Conservation (phyloP, 768 basidiomycete species). For the Kwoniella bestiolae region DNA sequence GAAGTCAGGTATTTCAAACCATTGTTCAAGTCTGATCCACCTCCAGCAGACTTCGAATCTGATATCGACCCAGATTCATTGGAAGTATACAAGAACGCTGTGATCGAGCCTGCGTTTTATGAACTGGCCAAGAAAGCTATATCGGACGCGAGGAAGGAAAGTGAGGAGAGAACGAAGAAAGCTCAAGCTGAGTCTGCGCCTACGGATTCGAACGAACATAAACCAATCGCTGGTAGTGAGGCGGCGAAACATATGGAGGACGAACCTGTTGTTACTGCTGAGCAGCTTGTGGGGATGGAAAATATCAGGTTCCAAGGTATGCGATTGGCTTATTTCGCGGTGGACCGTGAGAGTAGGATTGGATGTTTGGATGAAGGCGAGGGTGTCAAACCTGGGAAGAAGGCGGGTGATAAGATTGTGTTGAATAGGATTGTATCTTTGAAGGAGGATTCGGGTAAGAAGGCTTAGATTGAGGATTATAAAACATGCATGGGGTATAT, state of each 20-base stretch:
- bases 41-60: constrained; percentile 75
- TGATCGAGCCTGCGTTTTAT: constrained; percentile 91
- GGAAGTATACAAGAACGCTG: constrained; percentile 75
- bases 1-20: constrained; percentile 92
- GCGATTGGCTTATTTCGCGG: constrained; percentile 89
- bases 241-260: constrained; percentile 38
- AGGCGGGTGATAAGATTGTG: constrained; percentile 77
- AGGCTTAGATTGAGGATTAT: constrained; percentile 35
- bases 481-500: not conserved
- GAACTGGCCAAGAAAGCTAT: constrained; percentile 72
- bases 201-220: not conserved
- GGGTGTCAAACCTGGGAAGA: constrained; percentile 59
- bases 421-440: constrained; percentile 90
- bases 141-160: constrained; percentile 66
- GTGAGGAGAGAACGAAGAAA: constrained; percentile 62
- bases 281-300: constrained; percentile 85
- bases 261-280: constrained; percentile 74
- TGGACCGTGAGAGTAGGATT: constrained; percentile 82
- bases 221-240: constrained; percentile 29
- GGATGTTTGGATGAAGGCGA: constrained; percentile 66
- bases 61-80: constrained; percentile 84
- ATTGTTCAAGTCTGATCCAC: constrained; percentile 92
- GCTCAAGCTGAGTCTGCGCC: constrained; percentile 62
- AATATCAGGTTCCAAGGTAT: constrained; percentile 95
- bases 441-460: constrained; percentile 91